A percentile compares a stretch with the other conserved stretches of the same genome.
These are phyloP conservation scores for Marasmius fiardii DNA, from an alignment of 1,284 basidiomycete genomes.

Conservation along the genomic window DNA sequence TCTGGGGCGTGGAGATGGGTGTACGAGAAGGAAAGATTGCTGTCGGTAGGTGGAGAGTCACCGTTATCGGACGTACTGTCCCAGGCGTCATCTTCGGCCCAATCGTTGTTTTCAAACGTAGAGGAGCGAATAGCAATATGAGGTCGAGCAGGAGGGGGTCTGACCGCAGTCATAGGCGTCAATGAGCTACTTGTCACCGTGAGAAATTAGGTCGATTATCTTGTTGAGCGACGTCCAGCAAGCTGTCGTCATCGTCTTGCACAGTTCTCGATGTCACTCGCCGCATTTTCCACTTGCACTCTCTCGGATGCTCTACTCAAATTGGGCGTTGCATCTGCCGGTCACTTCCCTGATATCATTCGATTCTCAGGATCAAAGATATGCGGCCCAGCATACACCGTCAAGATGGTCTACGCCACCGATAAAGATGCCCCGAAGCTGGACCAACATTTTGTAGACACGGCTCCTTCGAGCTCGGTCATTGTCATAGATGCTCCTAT, in stretches of 20 bases:
- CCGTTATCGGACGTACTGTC: conserved; percentile 85
- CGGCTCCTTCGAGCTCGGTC: conserved; percentile 61
- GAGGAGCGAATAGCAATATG: conserved; percentile 66
- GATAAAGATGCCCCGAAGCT: conserved; percentile 67
- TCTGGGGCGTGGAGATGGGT: conserved; percentile 77
- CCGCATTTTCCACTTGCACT: conserved; percentile 70
- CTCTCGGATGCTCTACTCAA: conserved; percentile 91
- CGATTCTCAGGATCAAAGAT: conserved; percentile 38
- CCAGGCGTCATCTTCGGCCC: conserved; percentile 89
- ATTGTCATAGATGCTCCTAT: conserved; percentile 79
- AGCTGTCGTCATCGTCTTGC: neutral
- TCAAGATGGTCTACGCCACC: conserved; percentile 75
- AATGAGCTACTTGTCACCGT: conserved; percentile 1
- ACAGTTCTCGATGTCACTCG: conserved; percentile 19
- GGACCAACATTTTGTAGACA: conserved; percentile 83
- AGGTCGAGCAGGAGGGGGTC: conserved; percentile 72
- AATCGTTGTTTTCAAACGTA: conserved; percentile 49
- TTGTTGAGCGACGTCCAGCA: neutral
- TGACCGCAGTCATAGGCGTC: conserved; percentile 50
- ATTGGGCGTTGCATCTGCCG: conserved; percentile 74
- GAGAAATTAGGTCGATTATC: neutral
- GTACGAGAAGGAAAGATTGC: conserved; percentile 74
- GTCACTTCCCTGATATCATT: conserved; percentile 79
- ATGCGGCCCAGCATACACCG: conserved; percentile 87
- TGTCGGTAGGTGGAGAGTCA: conserved; percentile 43